phyloP scores from a whole-genome alignment of 31 red algal species.

The Odonthalia washingtoniensis region DNA sequence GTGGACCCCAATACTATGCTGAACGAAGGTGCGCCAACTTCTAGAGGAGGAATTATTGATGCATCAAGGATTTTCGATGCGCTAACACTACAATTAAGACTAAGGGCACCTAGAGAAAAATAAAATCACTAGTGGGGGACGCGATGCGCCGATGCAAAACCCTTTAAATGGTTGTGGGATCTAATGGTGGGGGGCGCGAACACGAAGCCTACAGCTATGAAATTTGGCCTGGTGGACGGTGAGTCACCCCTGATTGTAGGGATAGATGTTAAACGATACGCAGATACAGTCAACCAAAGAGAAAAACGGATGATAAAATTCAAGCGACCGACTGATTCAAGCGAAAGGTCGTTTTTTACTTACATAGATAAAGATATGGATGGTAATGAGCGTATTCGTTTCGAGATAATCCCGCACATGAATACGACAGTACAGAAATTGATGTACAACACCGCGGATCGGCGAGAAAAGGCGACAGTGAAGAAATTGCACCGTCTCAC shows the following conservation, averaged over 20 bases:
- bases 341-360: constrained; percentile 3
- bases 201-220: background rate
- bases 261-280: background rate
- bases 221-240: background rate
- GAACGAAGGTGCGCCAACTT: background rate
- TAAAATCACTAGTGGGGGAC: constrained; percentile 3
- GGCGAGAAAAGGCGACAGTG: background rate
- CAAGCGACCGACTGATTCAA: background rate
- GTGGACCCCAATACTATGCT: too few species aligned
- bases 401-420: background rate
- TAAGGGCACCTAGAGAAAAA: background rate
- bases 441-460: background rate
- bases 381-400: background rate
- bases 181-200: background rate
- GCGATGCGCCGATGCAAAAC: constrained; percentile 4
- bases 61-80: background rate
- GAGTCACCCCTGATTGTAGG: constrained; percentile 28
- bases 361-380: constrained; percentile 17
- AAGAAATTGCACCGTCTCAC: background rate
- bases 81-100: background rate
- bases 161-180: background rate
- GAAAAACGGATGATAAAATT: background rate
- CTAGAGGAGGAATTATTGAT: background rate
- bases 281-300: background rate
- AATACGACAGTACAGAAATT: background rate